Evolutionary conservation across 805 yeast species (phyloP), one percentile per base, ranked within the genome.

Genomic region (Zygosaccharomyces gambellarensis): DNA sequence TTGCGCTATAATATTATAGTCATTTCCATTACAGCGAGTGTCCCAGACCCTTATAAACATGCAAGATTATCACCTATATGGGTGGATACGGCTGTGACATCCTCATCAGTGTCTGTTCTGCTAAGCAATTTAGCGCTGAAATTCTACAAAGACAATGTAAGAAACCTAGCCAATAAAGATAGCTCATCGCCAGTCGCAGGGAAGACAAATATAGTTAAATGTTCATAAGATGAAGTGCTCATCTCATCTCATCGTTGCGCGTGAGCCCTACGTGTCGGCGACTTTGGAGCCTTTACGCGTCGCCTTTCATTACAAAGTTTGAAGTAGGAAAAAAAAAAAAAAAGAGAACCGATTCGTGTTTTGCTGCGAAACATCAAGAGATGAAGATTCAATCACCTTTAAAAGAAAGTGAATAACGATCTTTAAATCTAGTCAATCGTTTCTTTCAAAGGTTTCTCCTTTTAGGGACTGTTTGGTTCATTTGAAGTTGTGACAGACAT

Each of bases 61-160:
- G 71, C 80, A n/a, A 64, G 83, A 50, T 63, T 81, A 49, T 73
- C 75, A 34, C 86, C 86, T 2, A 82, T 79, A 6, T 80, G 85
- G 85, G 83, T 84, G 3, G 77, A 83, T 70, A 80, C 81, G 8
- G 84, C 84, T 0, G 81, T 81, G 85, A 85, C 85, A 0, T 69
- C 74, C 11, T 76, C 82, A 19, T 78, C 83, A 11, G 70, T 81
- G 14, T 77, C 82, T 58, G 85, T 81, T 36, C 78, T 81, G 1
- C 61, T 74, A 47, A 79, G 84, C 57, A 79, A 83, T 60, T 71
- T 80, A 52, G 75, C 77, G 0, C 65, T 81, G 57, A 72, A 69
- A 50, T 66, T 77, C 29, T 80, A 75, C 62, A 70, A 59, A 48
- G 17, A 17, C 17, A 17, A 17, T 17, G 17, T 17, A 17, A 17